phyloP scores from a whole-genome alignment of 2,329 filamentous ascomycete species.

The Venturia carpophila region DNA sequence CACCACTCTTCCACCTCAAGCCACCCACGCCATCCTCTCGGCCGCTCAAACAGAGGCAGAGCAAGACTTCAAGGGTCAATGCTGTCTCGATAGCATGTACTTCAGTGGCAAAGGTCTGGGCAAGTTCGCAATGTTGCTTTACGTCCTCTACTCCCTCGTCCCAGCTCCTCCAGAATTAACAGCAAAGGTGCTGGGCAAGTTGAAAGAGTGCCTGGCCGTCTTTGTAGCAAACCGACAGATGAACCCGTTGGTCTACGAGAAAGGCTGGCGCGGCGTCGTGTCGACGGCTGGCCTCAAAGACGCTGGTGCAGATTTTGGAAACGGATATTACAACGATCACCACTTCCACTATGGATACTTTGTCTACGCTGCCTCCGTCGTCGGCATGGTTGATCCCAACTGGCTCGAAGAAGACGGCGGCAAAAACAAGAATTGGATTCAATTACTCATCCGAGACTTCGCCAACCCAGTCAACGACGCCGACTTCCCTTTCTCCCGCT shows the following conservation, averaged over 20 bases:
- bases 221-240: slow-evolving; percentile 39
- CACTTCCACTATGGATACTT: slow-evolving; percentile 68
- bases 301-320: slow-evolving; percentile 74
- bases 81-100: slow-evolving; percentile 80
- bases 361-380: slow-evolving; percentile 75
- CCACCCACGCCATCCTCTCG: slow-evolving; percentile 47
- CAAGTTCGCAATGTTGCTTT: slow-evolving; percentile 37
- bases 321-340: slow-evolving; percentile 69
- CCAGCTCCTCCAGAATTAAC: slow-evolving; percentile 45
- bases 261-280: slow-evolving; percentile 70
- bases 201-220: slow-evolving; percentile 39
- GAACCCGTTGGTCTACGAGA: slow-evolving; percentile 48
- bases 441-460: slow-evolving; percentile 73
- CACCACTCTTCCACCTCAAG: slow-evolving; percentile 36
- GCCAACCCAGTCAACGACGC: slow-evolving; percentile 70
- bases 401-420: slow-evolving; percentile 51
- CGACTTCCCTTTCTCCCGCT: slow-evolving; percentile 72
- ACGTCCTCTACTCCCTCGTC: slow-evolving; percentile 33
- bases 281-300: slow-evolving; percentile 66
- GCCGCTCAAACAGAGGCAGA: slow-evolving; percentile 63
- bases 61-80: slow-evolving; percentile 64
- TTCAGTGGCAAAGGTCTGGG: slow-evolving; percentile 62
- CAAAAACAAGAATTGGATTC: slow-evolving; percentile 72
- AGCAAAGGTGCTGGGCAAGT: slow-evolving; percentile 40
- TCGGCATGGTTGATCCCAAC: slow-evolving; percentile 65